Base-by-base conservation (phyloP, 768 basidiomycete species). In the Scleroderma bovista region DNA sequence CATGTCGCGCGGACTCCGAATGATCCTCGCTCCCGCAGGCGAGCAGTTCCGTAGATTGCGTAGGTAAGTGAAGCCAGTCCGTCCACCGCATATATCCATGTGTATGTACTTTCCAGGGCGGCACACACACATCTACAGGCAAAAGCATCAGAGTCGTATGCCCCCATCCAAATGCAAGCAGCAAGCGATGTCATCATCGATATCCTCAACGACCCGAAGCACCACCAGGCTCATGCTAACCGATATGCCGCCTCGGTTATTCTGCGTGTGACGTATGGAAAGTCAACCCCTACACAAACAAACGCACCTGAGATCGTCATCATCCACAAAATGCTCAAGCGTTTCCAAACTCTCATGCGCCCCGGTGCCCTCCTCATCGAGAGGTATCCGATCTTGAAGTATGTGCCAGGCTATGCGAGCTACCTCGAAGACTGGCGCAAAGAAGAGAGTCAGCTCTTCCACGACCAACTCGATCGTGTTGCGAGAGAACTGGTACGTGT, bases 31-130 rank as follows among this genome's bases (percentile, higher is more conserved):
- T 2, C 74, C 75, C 0, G 76, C 76, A 3, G 81, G 80, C 2
- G 80, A 81, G 23, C 69, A 75, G 38, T 80, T 83, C 58, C 78
- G 79, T 61, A 80, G 76, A 62, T 75, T 83, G 67, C 72, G 82
- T 49, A 76, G 73, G 80, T 81, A 51, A 48, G 22, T n/a, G 49
- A 5, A 33, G 11, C 6, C 4, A 15, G 11, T 11, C 24, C 1
- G 13, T 15, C n/a, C 11, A 15, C 24, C 24, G 19, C 40, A 9
- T 26, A 23, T 3, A 43, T 36, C n/a, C 2, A 26, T 50, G 15
- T 33, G 31, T 20, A 11, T 17, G 4, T 43, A 23, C 11, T 2
- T 34, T 29, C 10, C 22, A 81, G 81, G 50, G 80, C 80, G 2
- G 69, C 81, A 0, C 80, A 83, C 56, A 75, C 78, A 0, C 78